These are phyloP conservation scores for Pulveroboletus frians DNA, from an alignment of 768 basidiomycete species.

Conservation along the genomic window DNA sequence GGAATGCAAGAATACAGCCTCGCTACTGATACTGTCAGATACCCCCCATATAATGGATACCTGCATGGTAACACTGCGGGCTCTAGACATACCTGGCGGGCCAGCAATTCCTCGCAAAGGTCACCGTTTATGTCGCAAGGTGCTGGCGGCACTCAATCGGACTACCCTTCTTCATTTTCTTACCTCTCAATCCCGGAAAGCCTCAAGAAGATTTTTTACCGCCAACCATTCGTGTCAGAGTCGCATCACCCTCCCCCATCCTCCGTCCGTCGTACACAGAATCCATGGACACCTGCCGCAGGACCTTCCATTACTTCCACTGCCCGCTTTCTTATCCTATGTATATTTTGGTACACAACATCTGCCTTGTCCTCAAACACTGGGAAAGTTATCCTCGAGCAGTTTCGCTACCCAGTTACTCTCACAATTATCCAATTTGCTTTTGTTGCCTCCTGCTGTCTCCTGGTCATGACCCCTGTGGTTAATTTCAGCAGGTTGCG, in stretches of 20 bases:
- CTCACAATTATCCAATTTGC: slow-evolving; percentile 97
- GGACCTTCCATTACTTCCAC: slow-evolving; percentile 26
- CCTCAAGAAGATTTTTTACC: slow-evolving; percentile 17
- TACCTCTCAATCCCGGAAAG: slow-evolving; percentile 9
- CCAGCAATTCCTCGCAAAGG: slow-evolving; percentile 15
- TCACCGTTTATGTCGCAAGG: slow-evolving; percentile 7
- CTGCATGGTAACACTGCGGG: slow-evolving; percentile 12
- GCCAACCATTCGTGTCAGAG: slow-evolving; percentile 12
- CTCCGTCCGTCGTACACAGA: slow-evolving; percentile 22
- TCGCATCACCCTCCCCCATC: slow-evolving; percentile 19
- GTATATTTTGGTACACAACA: slow-evolving; percentile 87
- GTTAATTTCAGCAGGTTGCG: slow-evolving; percentile 66
- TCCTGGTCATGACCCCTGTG: slow-evolving; percentile 74
- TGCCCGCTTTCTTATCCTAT: slow-evolving; percentile 68
- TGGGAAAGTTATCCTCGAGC: slow-evolving; percentile 89
- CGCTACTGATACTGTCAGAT: slow-evolving; percentile 7
- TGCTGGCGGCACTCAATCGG: slow-evolving; percentile 3
- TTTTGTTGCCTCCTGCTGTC: slow-evolving; percentile 84
- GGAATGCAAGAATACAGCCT: slow-evolving; percentile 21
- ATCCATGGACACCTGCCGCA: slow-evolving; percentile 13
- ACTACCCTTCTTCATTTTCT: slow-evolving; percentile 5
- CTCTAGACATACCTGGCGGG: slow-evolving; percentile 21
- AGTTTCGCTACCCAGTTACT: slow-evolving; percentile 92
- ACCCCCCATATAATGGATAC: slow-evolving; percentile 18
- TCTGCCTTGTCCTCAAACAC: slow-evolving; percentile 96